A percentile compares a stretch with the other conserved stretches of the same genome.
These are phyloP conservation scores for Delphinella strobiligena DNA, from an alignment of 2,329 filamentous ascomycete genomes.

Conservation along the genomic window DNA sequence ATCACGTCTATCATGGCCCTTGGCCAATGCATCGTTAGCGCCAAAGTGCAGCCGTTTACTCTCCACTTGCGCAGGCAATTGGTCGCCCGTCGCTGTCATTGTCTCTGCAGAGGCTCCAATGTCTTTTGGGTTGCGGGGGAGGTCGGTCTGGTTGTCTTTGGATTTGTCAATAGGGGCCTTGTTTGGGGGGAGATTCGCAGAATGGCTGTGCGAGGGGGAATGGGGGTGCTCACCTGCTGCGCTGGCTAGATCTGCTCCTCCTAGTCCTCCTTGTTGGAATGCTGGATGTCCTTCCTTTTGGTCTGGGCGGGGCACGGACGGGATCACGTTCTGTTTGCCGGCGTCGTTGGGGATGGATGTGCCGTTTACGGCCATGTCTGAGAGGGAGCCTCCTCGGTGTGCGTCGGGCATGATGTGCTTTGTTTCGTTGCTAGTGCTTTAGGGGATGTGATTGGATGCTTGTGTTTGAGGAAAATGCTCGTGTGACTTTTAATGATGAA, in stretches of 20 bases:
- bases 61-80: slow-evolving; percentile 23
- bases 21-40: slow-evolving; percentile 26
- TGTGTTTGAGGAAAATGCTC: too few relatives aligned
- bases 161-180: too few relatives aligned
- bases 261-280: slow-evolving; percentile 25
- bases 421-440: too few relatives aligned
- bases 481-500: too few relatives aligned
- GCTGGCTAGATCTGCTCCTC: slow-evolving; percentile 23
- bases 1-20: slow-evolving; percentile 25
- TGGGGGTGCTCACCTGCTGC: too few relatives aligned
- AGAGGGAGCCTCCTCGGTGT: slow-evolving; percentile 24
- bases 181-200: too few relatives aligned
- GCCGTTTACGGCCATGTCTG: slow-evolving; percentile 24
- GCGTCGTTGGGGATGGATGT: slow-evolving; percentile 34
- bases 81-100: slow-evolving; percentile 22
- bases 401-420: too few relatives aligned
- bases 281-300: slow-evolving; percentile 24
- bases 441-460: too few relatives aligned
- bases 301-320: slow-evolving; percentile 37
- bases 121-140: slow-evolving; percentile 26
- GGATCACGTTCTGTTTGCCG: slow-evolving; percentile 32
- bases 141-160: slow-evolving; percentile 37
- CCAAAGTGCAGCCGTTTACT: slow-evolving; percentile 26
- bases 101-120: slow-evolving; percentile 23
- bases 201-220: too few relatives aligned